Evolutionary conservation across 78 protist genomes (phyloP).

Genomic region (Dictyostelium firmibasis): DNA sequence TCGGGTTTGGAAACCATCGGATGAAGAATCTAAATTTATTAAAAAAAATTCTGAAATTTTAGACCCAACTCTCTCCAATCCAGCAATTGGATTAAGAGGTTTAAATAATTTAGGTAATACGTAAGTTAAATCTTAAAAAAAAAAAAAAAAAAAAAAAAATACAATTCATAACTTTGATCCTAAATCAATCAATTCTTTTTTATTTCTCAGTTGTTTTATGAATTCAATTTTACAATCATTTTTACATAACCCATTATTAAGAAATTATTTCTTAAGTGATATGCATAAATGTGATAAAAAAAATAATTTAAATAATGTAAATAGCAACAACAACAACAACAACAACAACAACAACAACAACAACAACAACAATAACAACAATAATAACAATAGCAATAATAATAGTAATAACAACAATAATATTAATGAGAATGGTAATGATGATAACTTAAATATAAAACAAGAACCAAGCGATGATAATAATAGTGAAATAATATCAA

Average conservation of each 20-base stretch:
- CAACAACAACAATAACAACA: not conserved
- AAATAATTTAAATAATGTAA: not conserved
- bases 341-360: not conserved
- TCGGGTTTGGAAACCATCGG: slow-evolving; percentile 58
- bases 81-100: slow-evolving; percentile 84
- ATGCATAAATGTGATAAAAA: slow-evolving; percentile 71
- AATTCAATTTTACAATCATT: slow-evolving; percentile 82
- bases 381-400: not conserved
- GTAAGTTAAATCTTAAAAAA: not conserved
- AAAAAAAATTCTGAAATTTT: slow-evolving; percentile 2
- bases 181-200: too few relatives aligned
- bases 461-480: not conserved
- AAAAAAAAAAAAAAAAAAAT: not conserved
- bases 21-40: slow-evolving; percentile 17
- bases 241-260: slow-evolving; percentile 75
- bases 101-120: slow-evolving; percentile 89
- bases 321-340: not conserved
- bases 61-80: not conserved
- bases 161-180: too few relatives aligned
- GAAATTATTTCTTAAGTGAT: slow-evolving; percentile 81
- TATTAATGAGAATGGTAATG: not conserved
- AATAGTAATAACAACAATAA: too few relatives aligned
- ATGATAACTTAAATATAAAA: not conserved
- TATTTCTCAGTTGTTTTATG: slow-evolving; percentile 81
- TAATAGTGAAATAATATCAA: not conserved